A percentile compares a stretch with the other conserved stretches of the same genome.
Conservation (phyloP, 2,329 filamentous ascomycete species). For the Neoascochyta sp. region DNA sequence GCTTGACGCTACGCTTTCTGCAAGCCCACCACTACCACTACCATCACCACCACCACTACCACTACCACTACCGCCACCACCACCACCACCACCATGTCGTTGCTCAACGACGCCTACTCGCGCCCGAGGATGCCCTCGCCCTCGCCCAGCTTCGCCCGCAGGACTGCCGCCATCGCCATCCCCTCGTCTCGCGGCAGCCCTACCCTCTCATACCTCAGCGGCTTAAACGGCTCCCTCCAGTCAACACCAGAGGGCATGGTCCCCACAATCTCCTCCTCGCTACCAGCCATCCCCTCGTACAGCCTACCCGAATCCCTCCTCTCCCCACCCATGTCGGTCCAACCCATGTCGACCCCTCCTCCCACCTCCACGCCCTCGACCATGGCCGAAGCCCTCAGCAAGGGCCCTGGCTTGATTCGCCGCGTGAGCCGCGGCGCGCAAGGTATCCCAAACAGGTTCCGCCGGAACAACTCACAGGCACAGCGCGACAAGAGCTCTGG, state of each 20-base stretch:
- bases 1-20: slow-evolving; percentile 9
- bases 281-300: slow-evolving; percentile 49
- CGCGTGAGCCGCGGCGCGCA: slow-evolving; percentile 78
- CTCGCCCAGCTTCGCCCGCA: slow-evolving; percentile 28
- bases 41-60: too few relatives aligned
- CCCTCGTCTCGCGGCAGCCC: slow-evolving; percentile 41
- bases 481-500: slow-evolving; percentile 86
- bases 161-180: slow-evolving; percentile 33
- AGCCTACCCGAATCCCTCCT: slow-evolving; percentile 72
- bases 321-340: slow-evolving; percentile 48
- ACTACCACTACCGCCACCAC: slow-evolving; percentile 8
- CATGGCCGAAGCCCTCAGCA: slow-evolving; percentile 59
- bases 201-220: slow-evolving; percentile 46
- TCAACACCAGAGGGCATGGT: slow-evolving; percentile 62
- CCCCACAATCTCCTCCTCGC: slow-evolving; percentile 53
- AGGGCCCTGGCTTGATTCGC: slow-evolving; percentile 70
- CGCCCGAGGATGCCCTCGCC: slow-evolving; percentile 35
- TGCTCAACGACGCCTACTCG: slow-evolving; percentile 26
- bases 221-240: slow-evolving; percentile 64
- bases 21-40: slow-evolving; percentile 6
- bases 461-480: slow-evolving; percentile 69
- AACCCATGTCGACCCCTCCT: too few relatives aligned
- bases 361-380: slow-evolving; percentile 51
- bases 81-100: slow-evolving; percentile 24
- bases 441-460: slow-evolving; percentile 64